phyloP scores from a whole-genome alignment of 495 filamentous ascomycete species.

The Penicillium manginii region DNA sequence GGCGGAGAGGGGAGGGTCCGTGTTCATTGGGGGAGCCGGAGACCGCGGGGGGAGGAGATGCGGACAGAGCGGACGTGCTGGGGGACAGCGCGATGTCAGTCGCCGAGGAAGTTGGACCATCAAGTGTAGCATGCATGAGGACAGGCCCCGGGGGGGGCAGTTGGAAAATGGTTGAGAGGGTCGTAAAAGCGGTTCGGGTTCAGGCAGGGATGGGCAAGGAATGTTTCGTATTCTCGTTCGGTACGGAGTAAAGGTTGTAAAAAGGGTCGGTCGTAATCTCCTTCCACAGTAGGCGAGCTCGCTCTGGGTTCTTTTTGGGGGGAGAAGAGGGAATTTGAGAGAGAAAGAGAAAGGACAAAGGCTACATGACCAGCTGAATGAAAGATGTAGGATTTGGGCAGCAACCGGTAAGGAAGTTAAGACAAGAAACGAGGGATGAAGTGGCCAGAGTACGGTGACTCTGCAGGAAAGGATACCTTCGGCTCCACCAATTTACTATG shows the following conservation, averaged over 20 bases:
- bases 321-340: conserved; percentile 4
- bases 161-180: conserved; percentile 14
- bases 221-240: conserved; percentile 31
- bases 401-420: conserved; percentile 27
- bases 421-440: conserved; percentile 36
- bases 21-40: conserved; percentile 37
- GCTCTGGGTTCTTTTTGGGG: conserved; percentile 6
- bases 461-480: conserved; percentile 15
- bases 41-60: conserved; percentile 37
- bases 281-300: not conserved
- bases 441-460: conserved; percentile 22
- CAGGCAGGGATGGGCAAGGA: conserved; percentile 36
- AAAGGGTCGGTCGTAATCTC: no score
- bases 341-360: conserved; percentile 1
- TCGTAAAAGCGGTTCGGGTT: conserved; percentile 13
- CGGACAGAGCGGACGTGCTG: conserved; percentile 34
- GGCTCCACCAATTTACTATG: conserved; percentile 25
- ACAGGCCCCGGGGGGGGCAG: conserved; percentile 29
- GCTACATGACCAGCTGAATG: conserved; percentile 27
- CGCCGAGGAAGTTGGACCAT: conserved; percentile 37
- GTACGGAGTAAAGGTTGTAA: conserved; percentile 5
- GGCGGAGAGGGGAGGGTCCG: conserved; percentile 36
- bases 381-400: conserved; percentile 21
- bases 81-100: conserved; percentile 33
- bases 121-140: conserved; percentile 50